phyloP scores from a whole-genome alignment of 139 green algal genomes.

The Auxenochlorella pyrenoidosa region DNA sequence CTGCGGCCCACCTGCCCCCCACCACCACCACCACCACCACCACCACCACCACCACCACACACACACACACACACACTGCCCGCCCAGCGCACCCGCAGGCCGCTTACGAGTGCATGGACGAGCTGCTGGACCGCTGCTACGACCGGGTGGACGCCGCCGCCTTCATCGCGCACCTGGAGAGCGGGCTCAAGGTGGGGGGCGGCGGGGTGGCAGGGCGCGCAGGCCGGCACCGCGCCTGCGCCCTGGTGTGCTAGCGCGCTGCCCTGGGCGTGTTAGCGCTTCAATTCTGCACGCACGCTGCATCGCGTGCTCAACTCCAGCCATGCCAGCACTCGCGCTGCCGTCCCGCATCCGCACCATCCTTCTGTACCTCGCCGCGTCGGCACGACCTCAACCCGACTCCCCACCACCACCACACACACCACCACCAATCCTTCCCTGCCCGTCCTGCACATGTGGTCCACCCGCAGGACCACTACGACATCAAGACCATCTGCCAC shows the following conservation, averaged over 20 bases:
- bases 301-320: too few species aligned
- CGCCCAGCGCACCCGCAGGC: neutral
- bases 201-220: neutral
- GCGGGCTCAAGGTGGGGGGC: slow-evolving; percentile 55
- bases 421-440: neutral
- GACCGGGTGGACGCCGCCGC: slow-evolving; percentile 48
- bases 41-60: neutral
- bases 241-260: too few species aligned
- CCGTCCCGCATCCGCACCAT: too few species aligned
- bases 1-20: too few species aligned
- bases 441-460: neutral
- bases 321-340: too few species aligned
- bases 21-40: neutral
- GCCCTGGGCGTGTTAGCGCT: too few species aligned
- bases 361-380: too few species aligned
- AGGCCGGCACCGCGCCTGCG: too few species aligned
- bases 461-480: slow-evolving; percentile 81
- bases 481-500: slow-evolving; percentile 91
- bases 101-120: slow-evolving; percentile 88
- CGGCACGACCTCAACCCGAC: too few species aligned
- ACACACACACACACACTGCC: neutral
- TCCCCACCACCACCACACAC: too few species aligned
- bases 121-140: slow-evolving; percentile 76
- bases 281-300: too few species aligned
- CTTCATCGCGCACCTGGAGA: slow-evolving; percentile 66